Conservation (phyloP, 2,329 filamentous ascomycete genomes). For the Trichoderma asperellum region DNA sequence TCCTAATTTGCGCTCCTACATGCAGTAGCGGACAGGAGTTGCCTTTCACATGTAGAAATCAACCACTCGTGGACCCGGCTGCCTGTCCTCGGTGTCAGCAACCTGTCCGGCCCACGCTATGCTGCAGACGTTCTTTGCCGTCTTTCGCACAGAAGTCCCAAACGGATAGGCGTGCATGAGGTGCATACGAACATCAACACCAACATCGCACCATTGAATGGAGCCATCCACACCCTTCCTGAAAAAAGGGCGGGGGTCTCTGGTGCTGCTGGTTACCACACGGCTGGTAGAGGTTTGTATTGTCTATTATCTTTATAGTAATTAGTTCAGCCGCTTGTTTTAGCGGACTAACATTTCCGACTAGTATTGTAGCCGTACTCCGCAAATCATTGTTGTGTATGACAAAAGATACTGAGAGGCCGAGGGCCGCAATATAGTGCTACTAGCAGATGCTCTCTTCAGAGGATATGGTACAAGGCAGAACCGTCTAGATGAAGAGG, state of each 20-base stretch:
- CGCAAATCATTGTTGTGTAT: neutral
- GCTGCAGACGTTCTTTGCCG: neutral
- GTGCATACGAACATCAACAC: neutral
- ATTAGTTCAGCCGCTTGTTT: neutral
- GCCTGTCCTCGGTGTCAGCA: neutral
- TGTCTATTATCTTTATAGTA: neutral
- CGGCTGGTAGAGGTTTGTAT: neutral
- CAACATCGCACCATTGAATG: constrained; percentile 16
- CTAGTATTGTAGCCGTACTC: neutral
- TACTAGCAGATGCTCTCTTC: neutral
- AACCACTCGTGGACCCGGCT: neutral
- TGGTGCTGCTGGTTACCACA: constrained; percentile 4
- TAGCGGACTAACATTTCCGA: neutral
- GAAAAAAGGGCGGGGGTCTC: neutral
- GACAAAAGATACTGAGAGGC: neutral
- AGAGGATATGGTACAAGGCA: neutral
- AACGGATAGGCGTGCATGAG: constrained; percentile 10
- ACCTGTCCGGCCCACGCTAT: neutral
- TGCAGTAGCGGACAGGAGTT: neutral
- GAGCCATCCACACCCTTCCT: neutral
- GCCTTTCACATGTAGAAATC: neutral
- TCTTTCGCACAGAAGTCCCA: neutral
- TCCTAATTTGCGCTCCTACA: neutral
- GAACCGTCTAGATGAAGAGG: neutral
- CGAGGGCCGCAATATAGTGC: neutral